Conservation (phyloP, 805 yeast genomes). For the Saccharomycopsis sp. region DNA sequence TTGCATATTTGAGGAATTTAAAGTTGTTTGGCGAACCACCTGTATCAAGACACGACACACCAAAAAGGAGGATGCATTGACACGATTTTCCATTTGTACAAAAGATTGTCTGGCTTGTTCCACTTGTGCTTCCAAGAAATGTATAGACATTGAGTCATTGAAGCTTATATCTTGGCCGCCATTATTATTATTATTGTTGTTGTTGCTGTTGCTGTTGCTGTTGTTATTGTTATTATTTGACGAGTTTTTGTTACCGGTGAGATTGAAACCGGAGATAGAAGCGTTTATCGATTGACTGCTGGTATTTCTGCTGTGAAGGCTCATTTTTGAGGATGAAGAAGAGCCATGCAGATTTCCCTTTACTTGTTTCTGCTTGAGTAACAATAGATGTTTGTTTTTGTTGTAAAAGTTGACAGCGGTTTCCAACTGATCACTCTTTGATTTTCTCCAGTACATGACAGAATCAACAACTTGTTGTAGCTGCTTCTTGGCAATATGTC, state of each 20-base stretch:
- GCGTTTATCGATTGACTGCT: slow-evolving; percentile 10
- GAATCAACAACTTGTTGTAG: slow-evolving; percentile 96
- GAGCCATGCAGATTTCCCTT: slow-evolving; percentile 14
- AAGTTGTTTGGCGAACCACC: slow-evolving; percentile 79
- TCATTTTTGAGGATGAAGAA: slow-evolving; percentile 13
- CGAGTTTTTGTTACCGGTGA: slow-evolving; percentile 3
- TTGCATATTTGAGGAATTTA: slow-evolving; percentile 66
- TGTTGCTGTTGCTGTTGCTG: not conserved
- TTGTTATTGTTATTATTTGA: not conserved
- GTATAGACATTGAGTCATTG: slow-evolving; percentile 10
- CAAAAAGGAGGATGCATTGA: slow-evolving; percentile 77
- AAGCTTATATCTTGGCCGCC: slow-evolving; percentile 1
- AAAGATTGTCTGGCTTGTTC: slow-evolving; percentile 52
- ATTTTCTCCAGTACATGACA: slow-evolving; percentile 96
- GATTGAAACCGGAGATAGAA: no score
- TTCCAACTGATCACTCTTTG: slow-evolving; percentile 56
- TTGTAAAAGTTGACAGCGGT: slow-evolving; percentile 11
- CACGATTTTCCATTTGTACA: slow-evolving; percentile 78
- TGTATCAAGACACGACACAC: slow-evolving; percentile 88
- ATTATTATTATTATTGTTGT: no score
- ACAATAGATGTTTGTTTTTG: slow-evolving; percentile 11
- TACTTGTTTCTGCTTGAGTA: slow-evolving; percentile 11
- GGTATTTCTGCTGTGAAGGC: slow-evolving; percentile 18
- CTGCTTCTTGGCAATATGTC: slow-evolving; percentile 79
- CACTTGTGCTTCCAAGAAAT: slow-evolving; percentile 25